Evolutionary conservation across 441 rosid species (phyloP).

Genomic region (Gossypium lobatum): DNA sequence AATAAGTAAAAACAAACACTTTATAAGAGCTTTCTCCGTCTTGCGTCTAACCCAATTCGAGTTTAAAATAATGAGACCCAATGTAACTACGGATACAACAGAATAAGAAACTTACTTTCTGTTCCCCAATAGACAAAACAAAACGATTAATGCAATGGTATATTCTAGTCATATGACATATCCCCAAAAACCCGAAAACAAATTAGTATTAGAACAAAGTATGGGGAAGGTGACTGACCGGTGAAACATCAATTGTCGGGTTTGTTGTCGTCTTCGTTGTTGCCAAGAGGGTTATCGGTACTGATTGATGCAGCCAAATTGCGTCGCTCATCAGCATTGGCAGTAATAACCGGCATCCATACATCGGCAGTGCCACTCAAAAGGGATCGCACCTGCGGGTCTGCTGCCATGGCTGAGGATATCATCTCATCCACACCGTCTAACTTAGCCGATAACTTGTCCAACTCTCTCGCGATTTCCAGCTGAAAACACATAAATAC

Average conservation of each 20-base stretch:
- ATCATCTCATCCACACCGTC: conserved; percentile 85
- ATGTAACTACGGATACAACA: no score
- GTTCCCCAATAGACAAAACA: not conserved
- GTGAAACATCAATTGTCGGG: not conserved
- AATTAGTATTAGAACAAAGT: not conserved
- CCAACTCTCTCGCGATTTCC: conserved; percentile 77
- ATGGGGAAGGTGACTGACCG: not conserved
- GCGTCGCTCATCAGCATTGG: conserved; percentile 56
- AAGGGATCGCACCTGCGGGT: conserved; percentile 69
- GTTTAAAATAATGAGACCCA: not conserved
- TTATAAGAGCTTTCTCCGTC: no score
- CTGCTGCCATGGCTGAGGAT: conserved; percentile 59
- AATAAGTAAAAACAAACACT: no score
- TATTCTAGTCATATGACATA: not conserved
- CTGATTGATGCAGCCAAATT: conserved; percentile 41
- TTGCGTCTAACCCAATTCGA: no score
- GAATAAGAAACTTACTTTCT: not conserved
- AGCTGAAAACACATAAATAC: conserved; percentile 26
- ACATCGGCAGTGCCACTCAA: conserved; percentile 75
- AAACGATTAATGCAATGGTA: not conserved
- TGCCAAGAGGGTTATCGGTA: conserved; percentile 11
- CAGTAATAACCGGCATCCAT: conserved; percentile 88
- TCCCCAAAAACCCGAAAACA: not conserved
- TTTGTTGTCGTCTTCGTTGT: not conserved
- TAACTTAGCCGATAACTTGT: conserved; percentile 69